Conservation (phyloP, 208 protist species). For the Acanthamoeba triangularis region DNA sequence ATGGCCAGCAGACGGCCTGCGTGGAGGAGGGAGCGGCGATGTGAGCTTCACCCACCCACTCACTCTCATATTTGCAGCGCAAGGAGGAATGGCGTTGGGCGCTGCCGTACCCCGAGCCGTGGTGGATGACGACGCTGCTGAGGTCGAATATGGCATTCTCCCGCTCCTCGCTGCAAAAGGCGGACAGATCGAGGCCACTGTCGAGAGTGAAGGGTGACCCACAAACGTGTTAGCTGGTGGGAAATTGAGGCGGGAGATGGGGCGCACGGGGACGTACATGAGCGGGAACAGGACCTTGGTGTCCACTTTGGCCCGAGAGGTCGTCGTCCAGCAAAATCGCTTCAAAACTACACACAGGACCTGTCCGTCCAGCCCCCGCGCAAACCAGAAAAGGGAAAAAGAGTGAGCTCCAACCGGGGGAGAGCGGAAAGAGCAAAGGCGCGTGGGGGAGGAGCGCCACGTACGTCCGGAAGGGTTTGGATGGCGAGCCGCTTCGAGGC, state of each 20-base stretch:
- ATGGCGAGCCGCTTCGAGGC: conserved; percentile 48
- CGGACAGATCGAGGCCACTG: conserved; percentile 2
- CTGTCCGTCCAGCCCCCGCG: background rate
- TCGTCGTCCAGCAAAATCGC: conserved; percentile 72
- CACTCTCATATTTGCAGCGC: too few relatives aligned
- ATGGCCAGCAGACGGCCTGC: background rate
- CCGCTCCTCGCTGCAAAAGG: background rate
- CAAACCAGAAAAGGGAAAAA: background rate
- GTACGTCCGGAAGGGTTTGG: conserved; percentile 24
- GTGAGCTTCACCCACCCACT: too few relatives aligned
- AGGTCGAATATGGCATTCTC: conserved; percentile 45
- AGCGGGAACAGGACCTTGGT: conserved; percentile 61
- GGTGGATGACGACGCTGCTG: conserved; percentile 51
- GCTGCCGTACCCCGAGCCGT: background rate
- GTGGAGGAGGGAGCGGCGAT: background rate
- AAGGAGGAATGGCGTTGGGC: background rate
- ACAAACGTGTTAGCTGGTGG: too few relatives aligned
- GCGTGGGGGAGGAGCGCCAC: background rate
- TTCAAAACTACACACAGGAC: conserved; percentile 70
- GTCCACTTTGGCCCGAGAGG: conserved; percentile 46
- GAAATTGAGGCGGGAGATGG: background rate
- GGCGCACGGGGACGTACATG: background rate
- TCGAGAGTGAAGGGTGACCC: background rate
- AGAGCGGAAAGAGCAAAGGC: background rate
- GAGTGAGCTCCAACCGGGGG: background rate